phyloP scores from a whole-genome alignment of 768 basidiomycete genomes.

The Cyclocybe aegerita region DNA sequence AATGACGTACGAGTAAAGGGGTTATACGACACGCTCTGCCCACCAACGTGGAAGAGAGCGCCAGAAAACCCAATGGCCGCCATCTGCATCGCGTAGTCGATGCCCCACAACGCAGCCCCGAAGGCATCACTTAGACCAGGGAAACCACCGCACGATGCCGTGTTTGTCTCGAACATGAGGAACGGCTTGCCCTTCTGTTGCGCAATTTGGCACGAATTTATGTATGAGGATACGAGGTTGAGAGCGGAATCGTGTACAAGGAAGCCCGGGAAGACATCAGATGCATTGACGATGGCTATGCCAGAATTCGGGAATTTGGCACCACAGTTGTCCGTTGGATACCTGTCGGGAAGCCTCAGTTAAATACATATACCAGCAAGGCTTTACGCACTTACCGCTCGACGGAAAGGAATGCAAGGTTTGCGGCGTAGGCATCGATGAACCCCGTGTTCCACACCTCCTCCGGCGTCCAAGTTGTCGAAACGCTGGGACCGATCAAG shows the following conservation, averaged over 20 bases:
- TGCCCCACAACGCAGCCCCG: constrained; percentile 59
- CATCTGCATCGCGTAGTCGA: constrained; percentile 60
- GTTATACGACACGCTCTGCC: constrained; percentile 63
- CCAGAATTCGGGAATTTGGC: constrained; percentile 45
- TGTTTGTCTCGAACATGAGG: constrained; percentile 70
- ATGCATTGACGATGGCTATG: constrained; percentile 33
- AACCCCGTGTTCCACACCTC: constrained; percentile 55
- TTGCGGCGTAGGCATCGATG: constrained; percentile 35
- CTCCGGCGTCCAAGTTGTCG: constrained; percentile 53
- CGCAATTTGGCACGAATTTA: constrained; percentile 47
- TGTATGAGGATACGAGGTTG: constrained; percentile 48
- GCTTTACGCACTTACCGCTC: constrained; percentile 44
- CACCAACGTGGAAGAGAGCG: constrained; percentile 54
- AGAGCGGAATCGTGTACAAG: constrained; percentile 58
- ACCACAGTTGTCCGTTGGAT: constrained; percentile 57
- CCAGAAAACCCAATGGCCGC: constrained; percentile 52
- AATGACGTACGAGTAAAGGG: constrained; percentile 34
- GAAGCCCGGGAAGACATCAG: constrained; percentile 48
- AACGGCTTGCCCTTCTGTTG: constrained; percentile 41
- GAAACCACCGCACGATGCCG: constrained; percentile 68
- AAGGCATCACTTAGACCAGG: constrained; percentile 60
- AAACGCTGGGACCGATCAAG: constrained; percentile 55
- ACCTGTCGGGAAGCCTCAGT: constrained; percentile 36
- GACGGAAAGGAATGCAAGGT: constrained; percentile 47
- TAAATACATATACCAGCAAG: constrained; percentile 13